Evolutionary conservation across 2,329 filamentous ascomycete species (phyloP).

Genomic region (Stagonosporopsis rhizophila): DNA sequence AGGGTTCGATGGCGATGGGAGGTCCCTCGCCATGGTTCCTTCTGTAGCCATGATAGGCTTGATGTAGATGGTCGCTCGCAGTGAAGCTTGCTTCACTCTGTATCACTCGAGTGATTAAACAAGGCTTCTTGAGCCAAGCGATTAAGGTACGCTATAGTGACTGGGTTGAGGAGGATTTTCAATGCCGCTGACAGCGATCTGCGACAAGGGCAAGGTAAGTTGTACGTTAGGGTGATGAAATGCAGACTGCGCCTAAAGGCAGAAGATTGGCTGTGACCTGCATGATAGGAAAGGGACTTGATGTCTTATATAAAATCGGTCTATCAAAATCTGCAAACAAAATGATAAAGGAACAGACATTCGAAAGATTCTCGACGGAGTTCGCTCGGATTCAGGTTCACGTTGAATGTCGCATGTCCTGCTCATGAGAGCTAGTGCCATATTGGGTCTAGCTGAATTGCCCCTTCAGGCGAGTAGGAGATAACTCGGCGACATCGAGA

Average conservation of each 20-base stretch:
- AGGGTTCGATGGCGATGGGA: conserved; percentile 16
- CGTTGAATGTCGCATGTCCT: conserved; percentile 7
- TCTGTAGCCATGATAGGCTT: conserved; percentile 27
- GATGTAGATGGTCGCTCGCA: neutral
- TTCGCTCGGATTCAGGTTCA: conserved; percentile 21
- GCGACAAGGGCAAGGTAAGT: conserved; percentile 3
- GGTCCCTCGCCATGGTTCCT: conserved; percentile 22
- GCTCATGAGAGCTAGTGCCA: conserved; percentile 2
- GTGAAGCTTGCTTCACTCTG: neutral
- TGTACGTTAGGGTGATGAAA: conserved; percentile 3
- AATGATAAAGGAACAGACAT: conserved; percentile 5
- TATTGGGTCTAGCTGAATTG: neutral
- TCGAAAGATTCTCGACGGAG: conserved; percentile 14
- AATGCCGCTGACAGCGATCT: neutral
- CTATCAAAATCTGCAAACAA: conserved; percentile 10
- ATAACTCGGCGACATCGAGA: conserved; percentile 9
- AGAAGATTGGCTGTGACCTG: conserved; percentile 5
- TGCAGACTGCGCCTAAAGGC: conserved; percentile 3
- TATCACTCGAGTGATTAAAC: neutral
- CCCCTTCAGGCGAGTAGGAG: conserved; percentile 5
- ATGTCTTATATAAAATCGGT: conserved; percentile 12
- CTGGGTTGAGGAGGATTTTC: neutral
- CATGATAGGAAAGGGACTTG: conserved; percentile 2
- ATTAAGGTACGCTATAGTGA: neutral
- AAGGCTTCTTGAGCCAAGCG: neutral